Percentiles rank a stretch among this genome's conserved stretches.
phyloP scores from a whole-genome alignment of 805 yeast genomes.

The Ogataea siamensis region DNA sequence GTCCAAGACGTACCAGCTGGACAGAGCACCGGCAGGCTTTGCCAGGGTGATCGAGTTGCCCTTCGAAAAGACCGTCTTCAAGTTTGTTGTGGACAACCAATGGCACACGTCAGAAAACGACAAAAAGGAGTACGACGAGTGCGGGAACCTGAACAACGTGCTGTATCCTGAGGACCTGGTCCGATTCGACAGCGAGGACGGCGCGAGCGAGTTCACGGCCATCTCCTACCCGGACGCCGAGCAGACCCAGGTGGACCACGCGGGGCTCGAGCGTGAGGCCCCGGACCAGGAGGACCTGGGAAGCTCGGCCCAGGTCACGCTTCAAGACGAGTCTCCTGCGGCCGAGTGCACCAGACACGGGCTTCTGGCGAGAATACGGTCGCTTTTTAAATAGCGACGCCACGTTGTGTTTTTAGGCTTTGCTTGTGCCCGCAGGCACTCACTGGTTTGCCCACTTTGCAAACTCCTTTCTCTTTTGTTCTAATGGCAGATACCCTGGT shows the following conservation, averaged over 20 bases:
- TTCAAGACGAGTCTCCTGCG: slow-evolving; percentile 25
- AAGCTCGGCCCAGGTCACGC: slow-evolving; percentile 30
- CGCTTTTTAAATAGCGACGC: slow-evolving; percentile 20
- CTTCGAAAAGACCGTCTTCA: slow-evolving; percentile 43
- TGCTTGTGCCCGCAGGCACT: slow-evolving; percentile 1
- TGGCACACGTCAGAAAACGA: slow-evolving; percentile 47
- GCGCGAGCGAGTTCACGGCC: slow-evolving; percentile 33
- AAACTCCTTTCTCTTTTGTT: slow-evolving; percentile 44
- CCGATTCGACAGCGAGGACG: slow-evolving; percentile 21
- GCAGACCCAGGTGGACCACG: slow-evolving; percentile 16
- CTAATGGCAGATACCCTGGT: slow-evolving; percentile 50
- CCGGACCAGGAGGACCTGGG: slow-evolving; percentile 21
- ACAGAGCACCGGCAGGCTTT: slow-evolving; percentile 38
- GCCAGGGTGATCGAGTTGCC: slow-evolving; percentile 44
- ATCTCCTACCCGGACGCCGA: slow-evolving; percentile 30
- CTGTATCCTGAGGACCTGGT: slow-evolving; percentile 35
- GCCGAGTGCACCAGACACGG: slow-evolving; percentile 15
- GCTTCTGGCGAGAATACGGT: slow-evolving; percentile 25
- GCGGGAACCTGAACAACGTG: slow-evolving; percentile 55
- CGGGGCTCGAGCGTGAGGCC: slow-evolving; percentile 5
- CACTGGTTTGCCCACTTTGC: slow-evolving; percentile 32
- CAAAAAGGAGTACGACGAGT: slow-evolving; percentile 38
- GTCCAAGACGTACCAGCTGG: slow-evolving; percentile 45
- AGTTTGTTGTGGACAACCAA: slow-evolving; percentile 57
- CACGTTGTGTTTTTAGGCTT: slow-evolving; percentile 1